Evolutionary conservation across 192 early-diverging fungal genomes (phyloP), one percentile per base, ranked within the genome.

Genomic region (Haplosporangium gracile): DNA sequence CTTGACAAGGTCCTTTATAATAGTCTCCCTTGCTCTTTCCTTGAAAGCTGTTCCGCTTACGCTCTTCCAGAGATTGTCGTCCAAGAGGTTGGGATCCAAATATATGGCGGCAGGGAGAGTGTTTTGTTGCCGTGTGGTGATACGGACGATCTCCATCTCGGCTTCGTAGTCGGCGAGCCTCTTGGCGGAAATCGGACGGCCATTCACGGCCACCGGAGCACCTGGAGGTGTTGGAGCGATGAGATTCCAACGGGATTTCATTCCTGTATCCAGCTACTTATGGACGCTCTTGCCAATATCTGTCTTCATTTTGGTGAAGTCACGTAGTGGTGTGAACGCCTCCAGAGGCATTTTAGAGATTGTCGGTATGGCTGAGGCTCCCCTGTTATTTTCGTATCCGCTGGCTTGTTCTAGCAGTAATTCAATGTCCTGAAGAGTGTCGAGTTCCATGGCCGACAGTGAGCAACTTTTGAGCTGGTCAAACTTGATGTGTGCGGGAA

Each of bases 291-390:
- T 74, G 53, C 73, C 73, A 11, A 74, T 60, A 18, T 51, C 32
- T 74, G 73, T 36, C 29, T 55, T 57, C 73, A 74, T 74, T n/a
- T 11, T 22, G 5, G 10, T 60, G 36, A 74, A 57, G 43, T 74
- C 36, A 53, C 53, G 53, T 74, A 74, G 11, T 29, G 40, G 73
- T 51, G 5, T 38, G 45, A 39, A 20, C 6, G 73, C 73, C 34
- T 39, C 13, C 32, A 74, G 16, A 75, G 63, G 65, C 74, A 75
- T 75, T 22, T 22, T 75, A 2, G 75, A 76, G 26, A 76, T 76
- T 68, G 40, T 76, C 10, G 75, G 60, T 76, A 76, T 76, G 11
- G 22, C 68, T 4, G 75, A 76, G 1, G 60, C 60, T 65, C 55
- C 75, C 40, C 4, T 43, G 9, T 39, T 43, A 18, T 65, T 76